Evolutionary conservation across 371 early-diverging fungal species (phyloP).

Genomic region (Ecytonucleospora hepatopenaei): DNA sequence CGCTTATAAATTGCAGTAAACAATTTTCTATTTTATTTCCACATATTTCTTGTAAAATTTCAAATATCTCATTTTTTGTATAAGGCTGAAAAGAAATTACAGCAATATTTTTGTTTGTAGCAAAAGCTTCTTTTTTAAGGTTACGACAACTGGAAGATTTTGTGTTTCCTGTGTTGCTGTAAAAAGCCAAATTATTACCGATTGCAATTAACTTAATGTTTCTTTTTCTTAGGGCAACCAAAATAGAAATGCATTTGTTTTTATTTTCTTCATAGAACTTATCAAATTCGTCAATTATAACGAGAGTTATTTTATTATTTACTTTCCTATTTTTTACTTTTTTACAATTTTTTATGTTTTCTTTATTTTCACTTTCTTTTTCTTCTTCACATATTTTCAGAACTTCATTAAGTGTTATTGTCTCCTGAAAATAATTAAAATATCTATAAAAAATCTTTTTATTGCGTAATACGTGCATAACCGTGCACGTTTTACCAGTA

Average conservation of each 20-base stretch:
- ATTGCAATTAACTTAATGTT: slow-evolving; percentile 44
- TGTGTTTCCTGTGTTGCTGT: no score
- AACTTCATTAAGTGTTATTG: no score
- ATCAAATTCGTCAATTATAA: slow-evolving; percentile 54
- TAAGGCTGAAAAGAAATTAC: slow-evolving; percentile 34
- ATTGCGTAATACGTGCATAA: slow-evolving; percentile 3
- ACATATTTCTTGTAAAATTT: slow-evolving; percentile 33
- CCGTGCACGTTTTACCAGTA: slow-evolving; percentile 46
- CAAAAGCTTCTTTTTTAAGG: no score
- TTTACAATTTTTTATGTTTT: slow-evolving; percentile 1
- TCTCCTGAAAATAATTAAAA: not conserved
- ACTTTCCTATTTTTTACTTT: not conserved
- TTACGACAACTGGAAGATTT: no score
- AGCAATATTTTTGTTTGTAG: slow-evolving; percentile 3
- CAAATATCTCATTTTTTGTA: slow-evolving; percentile 27
- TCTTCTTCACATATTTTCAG: not conserved
- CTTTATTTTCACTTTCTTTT: not conserved
- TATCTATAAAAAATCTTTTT: not conserved
- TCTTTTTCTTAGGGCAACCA: slow-evolving; percentile 10
- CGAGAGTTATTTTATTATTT: slow-evolving; percentile 27
- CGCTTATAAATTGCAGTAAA: slow-evolving; percentile 16
- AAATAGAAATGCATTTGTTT: slow-evolving; percentile 15
- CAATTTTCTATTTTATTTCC: not conserved
- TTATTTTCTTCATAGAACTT: slow-evolving; percentile 36
- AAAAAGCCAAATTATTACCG: slow-evolving; percentile 22